Base-by-base conservation (phyloP, 345 rosid species). In the Gossypium herbaceum region DNA sequence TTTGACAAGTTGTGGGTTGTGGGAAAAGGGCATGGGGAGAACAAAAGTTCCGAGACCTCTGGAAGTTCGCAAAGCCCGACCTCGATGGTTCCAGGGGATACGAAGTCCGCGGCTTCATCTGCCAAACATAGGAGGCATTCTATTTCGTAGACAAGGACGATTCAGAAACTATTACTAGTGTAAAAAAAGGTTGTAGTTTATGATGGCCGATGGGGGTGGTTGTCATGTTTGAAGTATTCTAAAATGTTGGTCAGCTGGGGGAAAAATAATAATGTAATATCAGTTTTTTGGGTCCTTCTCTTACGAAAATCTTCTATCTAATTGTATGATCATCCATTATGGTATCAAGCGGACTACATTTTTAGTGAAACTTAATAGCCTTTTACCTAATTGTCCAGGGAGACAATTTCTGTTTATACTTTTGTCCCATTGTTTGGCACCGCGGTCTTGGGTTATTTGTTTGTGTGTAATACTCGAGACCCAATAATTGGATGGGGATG, bases 11-110 rank as follows among this genome's bases (percentile, higher is more conserved):
- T 93, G 69, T 88, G 93, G 95, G 71, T 72, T 43, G 83, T 89
- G 0, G 91, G 94, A 10, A 93, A 82, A 86, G 86, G 79, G 29
- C 84, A 85, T 4, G 81, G 77, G 43, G 87, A 85, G 80, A 89
- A 83, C 76, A 85, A 79, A 83, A 88, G 97, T 71, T 91, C 95
- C 5, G 92, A 90, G 79, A 91, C 97, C 0, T 91, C 98, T 0
- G 95, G 89, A 17, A 91, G 98, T 82, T 94, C 98, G 0, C 94
- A 89, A 67, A 91, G 98, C 81, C 97, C 97, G 17, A 83, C 88
- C 9, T 90, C 90, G 0, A 55, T 87, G 78, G 88, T 76, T 82
- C 91, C 88, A 12, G 91, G 88, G 16, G 91, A 87, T 64, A 75
- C 77, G 6, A 91, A 56, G 60, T 56, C 60, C 12, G 2, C 24